A percentile compares a stretch with the other conserved stretches of the same genome.
Evolutionary conservation across 495 filamentous ascomycete species (phyloP).

Genomic region (Xylaria flabelliformis): DNA sequence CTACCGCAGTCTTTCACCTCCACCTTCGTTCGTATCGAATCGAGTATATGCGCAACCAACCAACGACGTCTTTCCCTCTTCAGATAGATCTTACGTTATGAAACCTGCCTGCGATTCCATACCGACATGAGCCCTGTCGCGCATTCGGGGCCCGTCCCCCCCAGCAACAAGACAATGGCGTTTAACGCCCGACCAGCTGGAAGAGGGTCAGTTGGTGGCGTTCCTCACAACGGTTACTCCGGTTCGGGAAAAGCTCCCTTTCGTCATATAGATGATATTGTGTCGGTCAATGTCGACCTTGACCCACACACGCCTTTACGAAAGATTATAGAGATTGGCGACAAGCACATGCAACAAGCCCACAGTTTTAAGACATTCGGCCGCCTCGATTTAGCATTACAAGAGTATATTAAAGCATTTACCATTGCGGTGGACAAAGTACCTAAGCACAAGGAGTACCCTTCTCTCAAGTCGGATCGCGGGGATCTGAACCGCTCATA

Average conservation of each 20-base stretch:
- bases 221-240: constrained; percentile 19
- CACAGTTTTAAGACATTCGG: constrained; percentile 58
- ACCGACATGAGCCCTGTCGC: constrained; percentile 37
- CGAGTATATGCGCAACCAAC: background rate
- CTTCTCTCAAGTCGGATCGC: constrained; percentile 52
- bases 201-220: constrained; percentile 7
- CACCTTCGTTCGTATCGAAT: constrained; percentile 14
- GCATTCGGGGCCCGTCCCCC: constrained; percentile 25
- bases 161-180: constrained; percentile 18
- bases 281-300: constrained; percentile 52
- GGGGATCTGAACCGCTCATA: constrained; percentile 54
- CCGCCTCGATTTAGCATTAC: constrained; percentile 57
- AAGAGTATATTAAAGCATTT: constrained; percentile 79
- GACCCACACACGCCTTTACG: constrained; percentile 54
- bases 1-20: background rate
- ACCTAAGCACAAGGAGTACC: constrained; percentile 73
- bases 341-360: constrained; percentile 57
- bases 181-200: constrained; percentile 4
- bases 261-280: constrained; percentile 78
- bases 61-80: background rate
- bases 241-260: constrained; percentile 50
- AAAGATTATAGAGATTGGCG: constrained; percentile 56
- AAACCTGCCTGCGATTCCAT: background rate
- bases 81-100: constrained; percentile 19
- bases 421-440: constrained; percentile 78